Evolutionary conservation across 192 early-diverging fungal genomes (phyloP), one percentile per base, ranked within the genome.

Genomic region (Lobosporangium transversale): DNA sequence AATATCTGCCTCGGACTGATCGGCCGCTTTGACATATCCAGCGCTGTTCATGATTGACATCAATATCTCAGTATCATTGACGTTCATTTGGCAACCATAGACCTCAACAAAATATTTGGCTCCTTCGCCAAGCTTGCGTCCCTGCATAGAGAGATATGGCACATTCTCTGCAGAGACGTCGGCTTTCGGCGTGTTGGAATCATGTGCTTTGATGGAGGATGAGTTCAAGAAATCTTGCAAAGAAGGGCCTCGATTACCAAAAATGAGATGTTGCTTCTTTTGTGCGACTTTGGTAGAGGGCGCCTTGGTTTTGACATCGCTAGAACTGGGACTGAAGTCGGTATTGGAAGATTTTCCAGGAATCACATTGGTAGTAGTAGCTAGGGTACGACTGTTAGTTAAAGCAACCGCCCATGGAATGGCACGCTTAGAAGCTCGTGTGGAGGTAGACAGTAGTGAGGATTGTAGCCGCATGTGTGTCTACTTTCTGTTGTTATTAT

Each of bases 61-160:
- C 57, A 93, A 75, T 48, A 93, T 91, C 70, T 93, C 91, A 0
- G 91, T 91, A 60, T 93, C 91, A 64, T 87, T 93, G 54, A 91
- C 88, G 60, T 93, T 93, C 91, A 93, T 92, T 79, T 93, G 91
- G 63, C 91, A 93, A 11, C 91, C 91, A 63, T 93, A 93, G 31
- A 93, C 91, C 64, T 93, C 91, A 10, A 93, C 86, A 70, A 85
- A 90, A 62, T 86, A 93, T 56, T 87, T 90, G 45, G 85, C 81
- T 2, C 87, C 87, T 49, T 79, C 71, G 4, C 90, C 91, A 76
- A 82, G 83, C 20, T 61, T 68, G 10, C 55, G 76, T 0, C 76
- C 76, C 26, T 69, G 54, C 29, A 74, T 49, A 18, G 78, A 66
- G 15, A 85, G 74, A 53, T 85, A 85, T 2, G 84, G 84, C 14